Conservation (phyloP, 352 stramenopile genomes). For the Globisporangium acanthophoron region DNA sequence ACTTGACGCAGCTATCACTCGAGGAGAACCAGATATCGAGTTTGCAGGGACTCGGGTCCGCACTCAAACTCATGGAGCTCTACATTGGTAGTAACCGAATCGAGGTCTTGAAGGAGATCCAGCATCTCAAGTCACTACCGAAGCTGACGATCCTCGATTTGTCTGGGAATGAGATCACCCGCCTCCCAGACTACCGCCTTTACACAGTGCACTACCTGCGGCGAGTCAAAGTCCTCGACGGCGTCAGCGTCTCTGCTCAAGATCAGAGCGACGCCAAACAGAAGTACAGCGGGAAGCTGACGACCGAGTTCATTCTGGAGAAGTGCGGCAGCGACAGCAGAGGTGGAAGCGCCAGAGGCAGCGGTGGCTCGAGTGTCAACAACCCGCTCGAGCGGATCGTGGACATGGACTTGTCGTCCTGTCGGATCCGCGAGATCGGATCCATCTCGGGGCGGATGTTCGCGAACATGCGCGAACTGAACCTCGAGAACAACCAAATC, state of each 20-base stretch:
- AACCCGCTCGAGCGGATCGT: constrained; percentile 50
- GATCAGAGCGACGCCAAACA: constrained; percentile 80
- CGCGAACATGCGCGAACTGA: constrained; percentile 56
- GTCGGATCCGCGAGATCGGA: constrained; percentile 64
- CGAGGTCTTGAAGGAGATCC: constrained; percentile 71
- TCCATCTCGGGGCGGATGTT: constrained; percentile 57
- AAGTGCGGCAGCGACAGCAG: constrained; percentile 38
- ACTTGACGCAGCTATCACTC: constrained; percentile 70
- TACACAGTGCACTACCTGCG: constrained; percentile 80
- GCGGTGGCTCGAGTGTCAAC: background rate
- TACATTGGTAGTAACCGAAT: constrained; percentile 87
- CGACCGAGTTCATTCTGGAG: constrained; percentile 77
- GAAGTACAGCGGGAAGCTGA: constrained; percentile 85
- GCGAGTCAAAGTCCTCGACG: constrained; percentile 81
- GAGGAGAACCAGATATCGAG: constrained; percentile 84
- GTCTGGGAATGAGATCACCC: constrained; percentile 71
- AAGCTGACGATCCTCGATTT: constrained; percentile 87
- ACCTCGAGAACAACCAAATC: constrained; percentile 86
- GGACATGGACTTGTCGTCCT: constrained; percentile 72
- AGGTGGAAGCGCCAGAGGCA: constrained; percentile 8
- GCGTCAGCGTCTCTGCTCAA: constrained; percentile 63
- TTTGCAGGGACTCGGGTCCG: constrained; percentile 47
- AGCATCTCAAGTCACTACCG: constrained; percentile 72
- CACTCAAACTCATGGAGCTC: constrained; percentile 79
- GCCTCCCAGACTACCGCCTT: constrained; percentile 58